A percentile compares a stretch with the other conserved stretches of the same genome.
Conservation (phyloP, 2,329 filamentous ascomycete species). For the Phaeosphaeria sp. region DNA sequence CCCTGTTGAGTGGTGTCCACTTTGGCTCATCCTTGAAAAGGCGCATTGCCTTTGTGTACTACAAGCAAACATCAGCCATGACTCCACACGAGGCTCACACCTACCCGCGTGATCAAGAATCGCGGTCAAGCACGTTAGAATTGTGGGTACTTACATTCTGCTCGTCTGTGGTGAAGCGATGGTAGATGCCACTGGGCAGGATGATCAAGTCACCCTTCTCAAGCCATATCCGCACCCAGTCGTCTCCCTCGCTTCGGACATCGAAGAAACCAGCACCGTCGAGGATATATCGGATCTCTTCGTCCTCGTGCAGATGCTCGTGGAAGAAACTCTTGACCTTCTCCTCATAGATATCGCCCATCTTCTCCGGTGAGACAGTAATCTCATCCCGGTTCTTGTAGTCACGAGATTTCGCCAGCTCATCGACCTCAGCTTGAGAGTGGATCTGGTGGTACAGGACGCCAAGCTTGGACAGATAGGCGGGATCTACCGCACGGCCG, state of each 20-base stretch:
- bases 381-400: slow-evolving; percentile 98
- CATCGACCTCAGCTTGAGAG: slow-evolving; percentile 70
- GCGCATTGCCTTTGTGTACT: slow-evolving; percentile 96
- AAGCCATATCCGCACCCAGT: slow-evolving; percentile 86
- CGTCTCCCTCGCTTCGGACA: slow-evolving; percentile 80
- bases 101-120: neutral
- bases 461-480: slow-evolving; percentile 75
- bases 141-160: slow-evolving; percentile 73
- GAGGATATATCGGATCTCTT: slow-evolving; percentile 95
- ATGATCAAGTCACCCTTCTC: slow-evolving; percentile 92
- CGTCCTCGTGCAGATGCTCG: slow-evolving; percentile 97
- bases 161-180: slow-evolving; percentile 94
- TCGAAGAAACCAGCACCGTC: slow-evolving; percentile 93
- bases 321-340: slow-evolving; percentile 94
- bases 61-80: slow-evolving; percentile 22
- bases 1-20: slow-evolving; percentile 92
- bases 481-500: slow-evolving; percentile 69
- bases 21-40: slow-evolving; percentile 98
- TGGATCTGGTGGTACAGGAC: slow-evolving; percentile 78
- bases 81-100: neutral
- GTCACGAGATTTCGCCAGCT: slow-evolving; percentile 73
- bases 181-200: slow-evolving; percentile 92
- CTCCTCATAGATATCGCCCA: slow-evolving; percentile 87
- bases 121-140: neutral
- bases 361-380: slow-evolving; percentile 81